Evolutionary conservation across 345 rosid genomes (phyloP), one percentile per base, ranked within the genome.

Genomic region (Sonneratia caseolaris): DNA sequence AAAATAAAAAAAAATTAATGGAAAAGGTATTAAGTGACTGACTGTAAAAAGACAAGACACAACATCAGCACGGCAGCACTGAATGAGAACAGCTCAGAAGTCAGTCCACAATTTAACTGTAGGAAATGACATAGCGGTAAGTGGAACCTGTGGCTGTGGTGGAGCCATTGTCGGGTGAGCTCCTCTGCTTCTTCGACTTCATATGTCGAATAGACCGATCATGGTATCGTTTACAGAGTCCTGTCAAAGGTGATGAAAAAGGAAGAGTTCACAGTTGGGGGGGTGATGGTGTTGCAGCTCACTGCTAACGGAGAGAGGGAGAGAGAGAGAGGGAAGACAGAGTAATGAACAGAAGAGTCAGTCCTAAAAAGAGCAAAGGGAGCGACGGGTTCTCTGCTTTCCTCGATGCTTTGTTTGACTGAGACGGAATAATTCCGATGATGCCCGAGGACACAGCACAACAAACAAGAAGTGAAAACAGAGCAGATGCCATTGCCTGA

Each of bases 191-290:
- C 37, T 27, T 62, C 16, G 18, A 62, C 14, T 62, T 62, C 18
- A n/a, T n/a, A n/a, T n/a, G n/a, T n/a, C n/a, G 38, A 62, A 62
- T 62, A 9, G 66, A 62, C 66, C 5, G 37, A 62, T 62, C 66
- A 62, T 62, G 9, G 66, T 12, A 62, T n/a, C n/a, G n/a, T 53
- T 53, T 16, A 53, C 59, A 53, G 22, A 53, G 59, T 53, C 59
- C 22, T 53, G 59, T 53, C 59, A 53, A 53, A 53, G 59, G 59
- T 21, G 18, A 53, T 19, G 59, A 15, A 53, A 16, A 7, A 53
- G n/a, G 59, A 21, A 19, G 59, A 53, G 59, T 53, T 18, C 59
- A 53, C 59, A 49, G 18, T 14, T 49, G n/a, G n/a, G n/a, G n/a
- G n/a, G n/a, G n/a, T n/a, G n/a, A n/a, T n/a, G n/a, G n/a, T n/a